Percentiles rank a stretch among this genome's conserved stretches.
phyloP scores from a whole-genome alignment of 352 stramenopile genomes.

The Blastocystis sp. region DNA sequence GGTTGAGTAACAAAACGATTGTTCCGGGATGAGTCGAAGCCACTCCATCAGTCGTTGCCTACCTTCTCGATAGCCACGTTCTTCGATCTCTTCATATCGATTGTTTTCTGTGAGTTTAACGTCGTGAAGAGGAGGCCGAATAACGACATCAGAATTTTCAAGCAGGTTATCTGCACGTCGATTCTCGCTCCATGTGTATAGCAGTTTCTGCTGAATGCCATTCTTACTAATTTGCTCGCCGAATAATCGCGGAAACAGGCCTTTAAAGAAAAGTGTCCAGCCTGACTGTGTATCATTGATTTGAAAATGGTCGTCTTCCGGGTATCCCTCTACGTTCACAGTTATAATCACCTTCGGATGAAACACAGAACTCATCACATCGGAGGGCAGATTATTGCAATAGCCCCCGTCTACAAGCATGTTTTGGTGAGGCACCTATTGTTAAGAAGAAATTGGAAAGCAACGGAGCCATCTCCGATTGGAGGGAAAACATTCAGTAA shows the following conservation, averaged over 20 bases:
- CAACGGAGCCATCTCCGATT: not conserved
- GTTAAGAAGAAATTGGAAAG: not conserved
- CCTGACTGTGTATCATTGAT: conserved; percentile 43
- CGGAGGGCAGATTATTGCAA: conserved; percentile 82
- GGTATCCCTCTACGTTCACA: conserved; percentile 52
- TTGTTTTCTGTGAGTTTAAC: conserved; percentile 32
- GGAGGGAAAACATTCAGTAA: conserved; percentile 67
- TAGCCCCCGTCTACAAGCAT: conserved; percentile 82
- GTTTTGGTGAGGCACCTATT: conserved; percentile 37
- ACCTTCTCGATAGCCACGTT: conserved; percentile 15
- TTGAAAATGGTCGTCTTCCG: not conserved
- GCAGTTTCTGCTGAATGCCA: conserved; percentile 37
- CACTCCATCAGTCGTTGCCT: conserved; percentile 43
- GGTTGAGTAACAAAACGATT: not conserved
- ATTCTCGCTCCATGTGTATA: conserved; percentile 58
- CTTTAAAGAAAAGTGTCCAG: conserved; percentile 14
- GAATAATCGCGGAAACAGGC: conserved; percentile 16
- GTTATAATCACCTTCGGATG: conserved; percentile 35
- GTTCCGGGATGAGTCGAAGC: conserved; percentile 12
- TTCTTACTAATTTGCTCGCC: conserved; percentile 20
- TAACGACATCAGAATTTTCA: conserved; percentile 42
- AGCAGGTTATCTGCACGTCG: conserved; percentile 11
- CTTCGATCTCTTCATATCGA: conserved; percentile 49
- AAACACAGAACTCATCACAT: conserved; percentile 66
- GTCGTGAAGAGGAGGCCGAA: conserved; percentile 20